Evolutionary conservation across 441 rosid genomes (phyloP).

Genomic region (Eugenia klotzschiana): DNA sequence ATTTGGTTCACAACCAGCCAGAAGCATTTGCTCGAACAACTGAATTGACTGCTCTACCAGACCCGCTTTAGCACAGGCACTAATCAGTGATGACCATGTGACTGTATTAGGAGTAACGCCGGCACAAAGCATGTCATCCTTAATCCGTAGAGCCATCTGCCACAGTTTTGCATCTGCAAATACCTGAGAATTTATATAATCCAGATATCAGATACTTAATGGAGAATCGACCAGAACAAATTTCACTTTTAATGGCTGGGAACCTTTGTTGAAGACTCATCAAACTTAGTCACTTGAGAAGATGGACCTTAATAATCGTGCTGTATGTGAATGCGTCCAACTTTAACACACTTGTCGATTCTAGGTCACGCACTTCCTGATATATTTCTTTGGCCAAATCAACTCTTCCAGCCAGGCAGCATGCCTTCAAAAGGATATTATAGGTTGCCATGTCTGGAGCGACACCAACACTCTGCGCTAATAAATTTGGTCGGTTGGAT

Average conservation of each 20-base stretch:
- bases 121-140: slow-evolving; percentile 72
- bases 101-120: slow-evolving; percentile 61
- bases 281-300: neutral
- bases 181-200: slow-evolving; percentile 30
- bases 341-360: slow-evolving; percentile 46
- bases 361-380: slow-evolving; percentile 56
- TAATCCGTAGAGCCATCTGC: slow-evolving; percentile 72
- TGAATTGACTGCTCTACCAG: slow-evolving; percentile 70
- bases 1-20: slow-evolving; percentile 72
- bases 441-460: slow-evolving; percentile 69
- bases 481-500: slow-evolving; percentile 4
- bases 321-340: slow-evolving; percentile 85
- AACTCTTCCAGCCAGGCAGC: slow-evolving; percentile 72
- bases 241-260: neutral
- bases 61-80: slow-evolving; percentile 87
- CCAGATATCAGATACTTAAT: neutral
- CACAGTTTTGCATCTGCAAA: slow-evolving; percentile 87
- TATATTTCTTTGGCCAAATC: slow-evolving; percentile 82
- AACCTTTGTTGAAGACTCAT: neutral
- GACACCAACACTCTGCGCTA: slow-evolving; percentile 49
- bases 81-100: slow-evolving; percentile 89
- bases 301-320: slow-evolving; percentile 70
- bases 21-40: slow-evolving; percentile 75
- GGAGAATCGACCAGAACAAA: neutral
- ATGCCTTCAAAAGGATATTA: slow-evolving; percentile 82